Evolutionary conservation across 2,329 filamentous ascomycete species (phyloP).

Genomic region (Xenoacremonium recifei): DNA sequence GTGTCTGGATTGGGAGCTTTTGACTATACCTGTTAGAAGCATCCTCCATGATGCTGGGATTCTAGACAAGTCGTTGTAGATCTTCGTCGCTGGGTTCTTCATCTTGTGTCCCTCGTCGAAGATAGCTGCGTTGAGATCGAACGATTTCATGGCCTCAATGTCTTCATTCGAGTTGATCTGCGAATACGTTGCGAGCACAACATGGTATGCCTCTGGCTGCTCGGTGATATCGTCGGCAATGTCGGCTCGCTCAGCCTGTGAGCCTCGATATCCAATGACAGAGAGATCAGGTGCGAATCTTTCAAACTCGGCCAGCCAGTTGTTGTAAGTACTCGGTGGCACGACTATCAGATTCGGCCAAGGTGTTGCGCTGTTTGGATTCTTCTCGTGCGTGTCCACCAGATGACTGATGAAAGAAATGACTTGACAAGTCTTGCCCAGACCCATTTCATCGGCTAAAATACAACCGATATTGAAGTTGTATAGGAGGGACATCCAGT

Average conservation of each 20-base stretch:
- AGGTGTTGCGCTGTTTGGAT: constrained; percentile 34
- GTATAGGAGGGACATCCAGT: constrained; percentile 89
- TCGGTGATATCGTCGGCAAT: constrained; percentile 67
- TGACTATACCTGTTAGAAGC: constrained; percentile 54
- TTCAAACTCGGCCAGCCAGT: constrained; percentile 90
- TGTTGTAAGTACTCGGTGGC: constrained; percentile 89
- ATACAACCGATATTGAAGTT: constrained; percentile 81
- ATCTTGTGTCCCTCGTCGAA: constrained; percentile 95
- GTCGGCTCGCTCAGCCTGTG: constrained; percentile 62
- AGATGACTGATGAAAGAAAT: constrained; percentile 88
- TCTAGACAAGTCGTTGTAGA: constrained; percentile 75
- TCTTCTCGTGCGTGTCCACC: constrained; percentile 57
- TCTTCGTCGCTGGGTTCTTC: constrained; percentile 81
- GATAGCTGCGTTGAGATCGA: constrained; percentile 58
- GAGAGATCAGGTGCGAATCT: constrained; percentile 77
- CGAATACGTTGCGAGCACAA: constrained; percentile 59
- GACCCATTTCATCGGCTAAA: constrained; percentile 93
- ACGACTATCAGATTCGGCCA: constrained; percentile 85
- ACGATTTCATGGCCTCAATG: constrained; percentile 46
- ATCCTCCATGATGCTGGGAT: constrained; percentile 83
- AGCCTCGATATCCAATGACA: constrained; percentile 70
- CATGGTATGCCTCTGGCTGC: constrained; percentile 62
- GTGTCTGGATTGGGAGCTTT: too few relatives aligned
- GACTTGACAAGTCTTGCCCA: constrained; percentile 96
- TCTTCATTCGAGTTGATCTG: constrained; percentile 56